Percentiles rank a stretch among this genome's conserved stretches.
These are phyloP conservation scores for Chrysosphaeria jannelii DNA, from an alignment of 2,329 filamentous ascomycete species.

Conservation along the genomic window DNA sequence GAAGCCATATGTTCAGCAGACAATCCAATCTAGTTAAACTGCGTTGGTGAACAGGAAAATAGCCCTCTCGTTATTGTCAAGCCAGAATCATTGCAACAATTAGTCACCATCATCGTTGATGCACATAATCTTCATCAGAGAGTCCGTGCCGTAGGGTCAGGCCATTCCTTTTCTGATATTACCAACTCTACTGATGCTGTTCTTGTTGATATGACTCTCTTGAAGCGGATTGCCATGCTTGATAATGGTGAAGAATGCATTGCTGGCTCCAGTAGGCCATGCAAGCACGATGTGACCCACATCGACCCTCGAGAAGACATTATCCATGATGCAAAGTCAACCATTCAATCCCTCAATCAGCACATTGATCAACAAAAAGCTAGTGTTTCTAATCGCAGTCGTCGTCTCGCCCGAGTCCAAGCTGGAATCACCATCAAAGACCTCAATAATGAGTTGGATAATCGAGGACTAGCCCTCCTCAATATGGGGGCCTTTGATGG, in stretches of 20 bases:
- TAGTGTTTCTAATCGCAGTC: constrained; percentile 4
- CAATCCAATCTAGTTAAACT: constrained; percentile 4
- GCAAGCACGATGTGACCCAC: background rate
- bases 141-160: constrained; percentile 6
- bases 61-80: constrained; percentile 4
- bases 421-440: constrained; percentile 6
- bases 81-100: constrained; percentile 5
- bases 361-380: too few relatives aligned
- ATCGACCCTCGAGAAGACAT: too few relatives aligned
- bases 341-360: too few relatives aligned
- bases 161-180: constrained; percentile 7
- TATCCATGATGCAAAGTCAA: too few relatives aligned
- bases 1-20: too few relatives aligned
- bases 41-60: constrained; percentile 5
- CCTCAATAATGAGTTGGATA: constrained; percentile 6
- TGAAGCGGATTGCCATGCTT: constrained; percentile 4
- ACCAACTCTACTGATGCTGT: constrained; percentile 5
- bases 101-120: constrained; percentile 5
- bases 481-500: constrained; percentile 7
- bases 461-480: constrained; percentile 5
- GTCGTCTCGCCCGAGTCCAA: constrained; percentile 5
- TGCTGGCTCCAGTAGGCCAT: constrained; percentile 1
- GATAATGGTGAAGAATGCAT: constrained; percentile 5
- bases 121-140: constrained; percentile 4
- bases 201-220: constrained; percentile 4